Base-by-base conservation (phyloP, 305 asterid species). In the Andrographis paniculata region DNA sequence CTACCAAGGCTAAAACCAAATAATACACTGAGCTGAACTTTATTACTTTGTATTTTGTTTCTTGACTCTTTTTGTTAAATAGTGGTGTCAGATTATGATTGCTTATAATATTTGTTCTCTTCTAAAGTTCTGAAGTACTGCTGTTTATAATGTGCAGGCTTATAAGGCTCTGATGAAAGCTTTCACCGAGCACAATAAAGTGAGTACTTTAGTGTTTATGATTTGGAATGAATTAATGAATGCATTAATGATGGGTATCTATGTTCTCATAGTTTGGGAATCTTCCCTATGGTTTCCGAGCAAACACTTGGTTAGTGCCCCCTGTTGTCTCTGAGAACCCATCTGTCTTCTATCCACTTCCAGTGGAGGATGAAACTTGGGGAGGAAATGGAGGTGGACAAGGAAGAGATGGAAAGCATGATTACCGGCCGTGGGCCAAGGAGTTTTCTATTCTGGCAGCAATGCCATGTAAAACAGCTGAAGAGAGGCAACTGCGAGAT, bases 311-410 rank as follows among this genome's bases (percentile, higher is more conserved):
- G 95, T 72, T 85, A 23, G 88, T 75, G 13, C 94, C 92, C 21
- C 70, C 94, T 45, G 58, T 80, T 54, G 87, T 78, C 64, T 73
- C 93, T 41, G 93, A 82, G 63, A 69, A 62, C 48, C 88, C 83
- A 15, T 80, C 75, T 3, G 47, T 48, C 42, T 85, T 85, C 57
- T 83, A 86, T 53, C 80, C 80, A 24, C 80, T 85, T 56, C 95
- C 95, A 0, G 57, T 68, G 31, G 95, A 85, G 66, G 94, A 85
- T 48, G 88, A 81, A 65, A 79, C 71, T 30, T 85, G 95, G 95
- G 94, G 92, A 61, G 95, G 95, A 64, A 77, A 72, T 63, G 95
- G 95, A 28, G 96, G 96, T 27, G 96, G 95, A 23, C 94, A 72
- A 30, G 91, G 94, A 39, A 65, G 79, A 73, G 77, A 70, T 6